Conservation (phyloP, 495 filamentous ascomycete species). For the Tetracladium marchalianum region DNA sequence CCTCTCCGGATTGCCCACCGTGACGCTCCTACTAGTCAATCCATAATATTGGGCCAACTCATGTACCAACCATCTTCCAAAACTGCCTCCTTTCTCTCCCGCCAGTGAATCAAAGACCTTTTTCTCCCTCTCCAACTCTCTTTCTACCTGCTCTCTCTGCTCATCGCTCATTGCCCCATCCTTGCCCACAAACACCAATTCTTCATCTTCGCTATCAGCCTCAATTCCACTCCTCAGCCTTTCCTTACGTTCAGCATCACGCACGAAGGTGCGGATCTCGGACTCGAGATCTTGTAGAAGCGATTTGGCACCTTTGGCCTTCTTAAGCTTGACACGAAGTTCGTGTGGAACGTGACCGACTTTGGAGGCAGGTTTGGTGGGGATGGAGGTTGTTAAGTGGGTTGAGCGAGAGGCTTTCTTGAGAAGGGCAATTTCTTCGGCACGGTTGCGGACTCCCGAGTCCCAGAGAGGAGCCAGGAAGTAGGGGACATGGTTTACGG, state of each 20-base stretch:
- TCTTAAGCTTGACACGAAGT: slow-evolving; percentile 57
- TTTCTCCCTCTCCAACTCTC: slow-evolving; percentile 51
- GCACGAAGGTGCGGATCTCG: slow-evolving; percentile 51
- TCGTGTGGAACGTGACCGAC: slow-evolving; percentile 47
- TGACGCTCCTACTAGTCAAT: slow-evolving; percentile 73
- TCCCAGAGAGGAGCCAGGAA: slow-evolving; percentile 87
- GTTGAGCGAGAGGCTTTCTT: slow-evolving; percentile 24
- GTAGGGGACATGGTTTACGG: slow-evolving; percentile 72
- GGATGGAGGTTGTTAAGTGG: no score
- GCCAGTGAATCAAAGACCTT: slow-evolving; percentile 69
- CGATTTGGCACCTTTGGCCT: slow-evolving; percentile 54
- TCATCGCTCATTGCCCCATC: slow-evolving; percentile 65
- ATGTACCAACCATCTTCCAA: slow-evolving; percentile 94
- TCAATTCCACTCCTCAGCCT: slow-evolving; percentile 32
- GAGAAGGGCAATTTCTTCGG: slow-evolving; percentile 25
- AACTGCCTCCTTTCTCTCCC: slow-evolving; percentile 65
- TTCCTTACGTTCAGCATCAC: slow-evolving; percentile 33
- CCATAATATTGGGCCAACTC: slow-evolving; percentile 90
- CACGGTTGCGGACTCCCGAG: slow-evolving; percentile 43
- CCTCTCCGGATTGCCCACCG: slow-evolving; percentile 61
- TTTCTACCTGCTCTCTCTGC: slow-evolving; percentile 28
- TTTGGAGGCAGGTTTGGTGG: not conserved
- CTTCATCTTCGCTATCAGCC: slow-evolving; percentile 63
- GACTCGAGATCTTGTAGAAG: slow-evolving; percentile 58
- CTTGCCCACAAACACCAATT: slow-evolving; percentile 86